Conservation (phyloP, 139 green algal species). For the Pleodorina starrii region DNA sequence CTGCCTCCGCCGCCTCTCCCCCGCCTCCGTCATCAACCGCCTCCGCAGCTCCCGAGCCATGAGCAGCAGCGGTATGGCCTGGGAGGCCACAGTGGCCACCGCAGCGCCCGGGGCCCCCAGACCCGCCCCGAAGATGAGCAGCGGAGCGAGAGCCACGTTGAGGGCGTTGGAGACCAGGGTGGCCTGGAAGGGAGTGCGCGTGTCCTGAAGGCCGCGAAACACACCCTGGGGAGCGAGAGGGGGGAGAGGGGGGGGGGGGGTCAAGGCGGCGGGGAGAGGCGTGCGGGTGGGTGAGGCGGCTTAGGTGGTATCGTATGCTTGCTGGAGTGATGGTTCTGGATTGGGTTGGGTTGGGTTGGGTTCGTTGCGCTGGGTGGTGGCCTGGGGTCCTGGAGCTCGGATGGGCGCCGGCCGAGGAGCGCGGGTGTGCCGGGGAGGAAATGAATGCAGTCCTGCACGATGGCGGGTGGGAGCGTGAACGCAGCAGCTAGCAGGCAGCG, state of each 20-base stretch:
- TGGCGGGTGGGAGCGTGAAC: too few species aligned
- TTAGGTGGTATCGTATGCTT: too few species aligned
- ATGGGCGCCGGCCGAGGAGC: too few species aligned
- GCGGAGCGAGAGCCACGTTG: constrained; percentile 77
- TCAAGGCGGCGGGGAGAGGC: neutral
- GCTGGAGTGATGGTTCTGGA: too few species aligned
- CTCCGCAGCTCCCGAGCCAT: neutral
- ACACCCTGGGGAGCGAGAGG: constrained; percentile 66
- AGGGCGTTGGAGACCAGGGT: constrained; percentile 77
- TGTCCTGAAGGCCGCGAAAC: constrained; percentile 83
- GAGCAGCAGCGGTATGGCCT: constrained; percentile 60
- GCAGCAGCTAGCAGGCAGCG: too few species aligned
- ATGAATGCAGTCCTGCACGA: too few species aligned
- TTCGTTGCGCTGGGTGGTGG: too few species aligned
- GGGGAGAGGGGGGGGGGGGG: neutral
- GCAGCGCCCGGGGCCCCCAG: constrained; percentile 82
- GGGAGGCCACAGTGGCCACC: constrained; percentile 70
- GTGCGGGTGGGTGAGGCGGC: too few species aligned
- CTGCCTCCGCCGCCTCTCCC: neutral
- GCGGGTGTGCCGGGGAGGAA: too few species aligned
- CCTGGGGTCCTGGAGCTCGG: too few species aligned
- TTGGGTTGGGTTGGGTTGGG: too few species aligned
- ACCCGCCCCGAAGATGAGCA: constrained; percentile 79
- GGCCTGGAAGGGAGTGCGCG: constrained; percentile 77
- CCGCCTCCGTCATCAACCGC: neutral